Conservation (phyloP, 371 early-diverging fungal genomes). For the Mucor mucedo region DNA sequence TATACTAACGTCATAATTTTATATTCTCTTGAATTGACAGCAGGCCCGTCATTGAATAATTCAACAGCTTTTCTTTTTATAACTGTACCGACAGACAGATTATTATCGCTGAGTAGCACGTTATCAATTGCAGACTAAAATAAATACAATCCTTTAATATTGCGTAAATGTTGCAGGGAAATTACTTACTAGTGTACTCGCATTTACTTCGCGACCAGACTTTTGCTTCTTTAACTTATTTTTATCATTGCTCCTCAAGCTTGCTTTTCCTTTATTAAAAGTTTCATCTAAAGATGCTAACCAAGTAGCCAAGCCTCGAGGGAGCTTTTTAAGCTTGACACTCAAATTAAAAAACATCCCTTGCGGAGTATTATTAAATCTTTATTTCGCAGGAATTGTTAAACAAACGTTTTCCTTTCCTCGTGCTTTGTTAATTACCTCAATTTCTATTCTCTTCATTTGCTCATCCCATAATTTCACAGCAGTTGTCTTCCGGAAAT, state of each 20-base stretch:
- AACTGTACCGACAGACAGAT: conserved; percentile 9
- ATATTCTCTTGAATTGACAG: not conserved
- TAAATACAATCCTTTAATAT: not conserved
- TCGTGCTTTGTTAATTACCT: conserved; percentile 1
- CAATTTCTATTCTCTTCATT: not conserved
- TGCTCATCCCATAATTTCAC: not conserved
- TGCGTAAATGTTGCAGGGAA: not conserved
- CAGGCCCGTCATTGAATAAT: not conserved
- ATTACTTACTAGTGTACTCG: not conserved
- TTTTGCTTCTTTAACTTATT: not conserved
- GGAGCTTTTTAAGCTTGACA: too few relatives aligned
- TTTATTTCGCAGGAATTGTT: not conserved
- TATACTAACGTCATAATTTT: conserved; percentile 2
- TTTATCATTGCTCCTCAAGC: not conserved
- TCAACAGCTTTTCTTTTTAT: conserved; percentile 8
- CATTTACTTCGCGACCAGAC: not conserved
- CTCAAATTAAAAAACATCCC: too few relatives aligned
- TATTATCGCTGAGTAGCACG: not conserved
- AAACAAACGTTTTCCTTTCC: not conserved
- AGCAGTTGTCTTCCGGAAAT: not conserved
- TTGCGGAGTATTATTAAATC: too few relatives aligned
- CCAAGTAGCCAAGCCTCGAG: not conserved
- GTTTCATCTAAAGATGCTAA: not conserved
- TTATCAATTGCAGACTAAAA: not conserved
- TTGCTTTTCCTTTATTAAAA: not conserved